Percentiles rank a stretch among this genome's conserved stretches.
These are phyloP conservation scores for Ogataea trehaloabstinens DNA, from an alignment of 805 yeast species.

Conservation along the genomic window DNA sequence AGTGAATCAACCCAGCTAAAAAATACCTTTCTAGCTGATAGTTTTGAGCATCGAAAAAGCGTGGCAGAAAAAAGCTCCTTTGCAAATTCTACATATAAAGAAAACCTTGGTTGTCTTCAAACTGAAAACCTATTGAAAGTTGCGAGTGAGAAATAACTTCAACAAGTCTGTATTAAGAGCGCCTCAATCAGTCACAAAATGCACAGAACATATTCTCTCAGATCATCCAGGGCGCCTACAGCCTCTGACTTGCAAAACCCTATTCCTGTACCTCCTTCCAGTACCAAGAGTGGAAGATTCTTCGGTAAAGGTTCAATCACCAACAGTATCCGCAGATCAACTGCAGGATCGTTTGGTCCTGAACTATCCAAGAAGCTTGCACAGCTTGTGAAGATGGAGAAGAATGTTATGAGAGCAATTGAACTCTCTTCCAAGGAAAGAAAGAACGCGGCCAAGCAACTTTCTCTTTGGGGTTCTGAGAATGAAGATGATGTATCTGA, in stretches of 20 bases:
- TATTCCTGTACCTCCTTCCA: slow-evolving; percentile 90
- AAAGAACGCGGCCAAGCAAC: slow-evolving; percentile 77
- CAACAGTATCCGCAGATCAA: slow-evolving; percentile 49
- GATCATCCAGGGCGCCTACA: slow-evolving; percentile 94
- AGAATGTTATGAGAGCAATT: slow-evolving; percentile 74
- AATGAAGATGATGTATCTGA: slow-evolving; percentile 85
- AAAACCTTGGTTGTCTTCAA: neutral
- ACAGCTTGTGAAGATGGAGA: slow-evolving; percentile 75
- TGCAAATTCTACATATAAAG: slow-evolving; percentile 1
- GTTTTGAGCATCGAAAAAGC: neutral
- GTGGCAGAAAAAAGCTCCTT: slow-evolving; percentile 2
- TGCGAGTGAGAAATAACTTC: no score
- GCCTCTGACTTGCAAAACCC: slow-evolving; percentile 93
- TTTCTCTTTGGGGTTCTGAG: slow-evolving; percentile 83
- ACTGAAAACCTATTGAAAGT: neutral
- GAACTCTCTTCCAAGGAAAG: slow-evolving; percentile 77
- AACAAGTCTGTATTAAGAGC: no score
- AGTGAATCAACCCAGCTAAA: no score
- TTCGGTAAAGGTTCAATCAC: slow-evolving; percentile 79
- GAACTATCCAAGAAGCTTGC: slow-evolving; percentile 74
- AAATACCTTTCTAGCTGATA: no score
- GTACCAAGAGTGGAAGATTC: slow-evolving; percentile 74
- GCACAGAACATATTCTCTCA: slow-evolving; percentile 98
- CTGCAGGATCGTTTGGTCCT: slow-evolving; percentile 81
- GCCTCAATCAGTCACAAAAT: slow-evolving; percentile 37